A percentile compares a stretch with the other conserved stretches of the same genome.
These are phyloP conservation scores for Tulasnella sp. DNA, from an alignment of 768 basidiomycete genomes.

Conservation along the genomic window DNA sequence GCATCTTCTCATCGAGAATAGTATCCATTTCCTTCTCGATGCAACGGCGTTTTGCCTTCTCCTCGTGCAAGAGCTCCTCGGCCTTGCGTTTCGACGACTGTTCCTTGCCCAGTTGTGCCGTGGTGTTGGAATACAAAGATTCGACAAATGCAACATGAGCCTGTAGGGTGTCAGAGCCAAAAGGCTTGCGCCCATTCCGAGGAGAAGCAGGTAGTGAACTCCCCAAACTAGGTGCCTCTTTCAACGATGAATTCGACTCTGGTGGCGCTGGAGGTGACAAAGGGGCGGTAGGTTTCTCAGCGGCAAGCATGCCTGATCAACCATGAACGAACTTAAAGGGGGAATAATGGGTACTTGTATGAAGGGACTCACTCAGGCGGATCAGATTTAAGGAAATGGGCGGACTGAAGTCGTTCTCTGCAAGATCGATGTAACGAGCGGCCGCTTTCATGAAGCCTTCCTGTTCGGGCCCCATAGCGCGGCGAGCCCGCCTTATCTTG, in stretches of 20 bases:
- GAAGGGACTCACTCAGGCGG: not conserved
- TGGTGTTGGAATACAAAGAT: not conserved
- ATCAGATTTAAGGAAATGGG: conserved; percentile 1
- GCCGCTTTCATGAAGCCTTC: not conserved
- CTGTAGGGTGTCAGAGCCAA: not conserved
- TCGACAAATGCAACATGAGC: conserved; percentile 2
- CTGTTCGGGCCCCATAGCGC: not conserved
- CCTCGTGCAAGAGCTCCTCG: not conserved
- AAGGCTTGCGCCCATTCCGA: not conserved
- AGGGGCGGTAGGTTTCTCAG: not conserved
- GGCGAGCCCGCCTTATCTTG: not conserved
- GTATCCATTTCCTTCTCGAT: not conserved
- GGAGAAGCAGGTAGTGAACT: not conserved
- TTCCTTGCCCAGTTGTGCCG: not conserved
- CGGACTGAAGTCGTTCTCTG: not conserved
- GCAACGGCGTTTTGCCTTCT: conserved; percentile 1
- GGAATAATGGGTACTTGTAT: not conserved
- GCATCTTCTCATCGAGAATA: not conserved
- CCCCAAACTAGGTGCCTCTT: not conserved
- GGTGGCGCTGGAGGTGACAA: not conserved
- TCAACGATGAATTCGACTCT: not conserved
- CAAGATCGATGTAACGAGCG: not conserved
- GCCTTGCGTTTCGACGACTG: conserved; percentile 4
- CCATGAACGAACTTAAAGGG: not conserved
- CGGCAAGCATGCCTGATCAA: not conserved